Evolutionary conservation across 208 protist genomes (phyloP).

Genomic region (Herpetomonas samuelpessoai): DNA sequence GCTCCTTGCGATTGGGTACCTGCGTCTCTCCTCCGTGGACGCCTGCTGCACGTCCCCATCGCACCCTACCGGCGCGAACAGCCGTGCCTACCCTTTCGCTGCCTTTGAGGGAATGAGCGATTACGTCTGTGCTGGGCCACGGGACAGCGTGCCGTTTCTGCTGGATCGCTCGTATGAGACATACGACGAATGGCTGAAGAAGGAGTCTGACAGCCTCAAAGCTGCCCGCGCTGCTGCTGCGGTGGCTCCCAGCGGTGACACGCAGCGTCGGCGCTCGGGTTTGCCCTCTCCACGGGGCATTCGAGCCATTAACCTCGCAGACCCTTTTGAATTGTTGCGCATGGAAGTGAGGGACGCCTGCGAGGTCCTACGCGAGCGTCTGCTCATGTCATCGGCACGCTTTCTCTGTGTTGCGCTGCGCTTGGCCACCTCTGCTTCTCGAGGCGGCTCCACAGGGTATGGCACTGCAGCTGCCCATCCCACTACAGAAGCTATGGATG

Average conservation of each 20-base stretch:
- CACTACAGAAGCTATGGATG: not conserved
- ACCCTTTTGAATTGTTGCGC: constrained; percentile 1
- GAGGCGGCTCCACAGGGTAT: not conserved
- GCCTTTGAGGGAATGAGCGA: constrained; percentile 7
- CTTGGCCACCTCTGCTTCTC: constrained; percentile 5
- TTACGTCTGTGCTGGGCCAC: constrained; percentile 18
- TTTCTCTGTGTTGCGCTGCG: constrained; percentile 25
- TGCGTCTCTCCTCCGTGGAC: constrained; percentile 32
- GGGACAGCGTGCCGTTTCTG: constrained; percentile 21
- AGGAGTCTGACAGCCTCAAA: constrained; percentile 10
- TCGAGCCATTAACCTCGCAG: not conserved
- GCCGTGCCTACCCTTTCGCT: not conserved
- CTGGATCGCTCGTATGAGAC: constrained; percentile 28
- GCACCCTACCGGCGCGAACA: not conserved
- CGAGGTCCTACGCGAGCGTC: constrained; percentile 18
- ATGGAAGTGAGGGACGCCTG: constrained; percentile 20
- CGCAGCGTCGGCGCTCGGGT: constrained; percentile 4
- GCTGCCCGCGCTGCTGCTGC: constrained; percentile 1
- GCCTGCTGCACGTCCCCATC: not conserved
- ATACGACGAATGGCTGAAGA: constrained; percentile 28
- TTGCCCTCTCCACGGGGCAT: constrained; percentile 3
- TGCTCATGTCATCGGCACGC: constrained; percentile 27
- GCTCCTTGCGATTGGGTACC: constrained; percentile 40
- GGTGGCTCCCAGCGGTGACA: constrained; percentile 6
- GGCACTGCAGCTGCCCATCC: not conserved